Conservation (phyloP, 1,139 yeast species). For the Blastobotrys serpentis region DNA sequence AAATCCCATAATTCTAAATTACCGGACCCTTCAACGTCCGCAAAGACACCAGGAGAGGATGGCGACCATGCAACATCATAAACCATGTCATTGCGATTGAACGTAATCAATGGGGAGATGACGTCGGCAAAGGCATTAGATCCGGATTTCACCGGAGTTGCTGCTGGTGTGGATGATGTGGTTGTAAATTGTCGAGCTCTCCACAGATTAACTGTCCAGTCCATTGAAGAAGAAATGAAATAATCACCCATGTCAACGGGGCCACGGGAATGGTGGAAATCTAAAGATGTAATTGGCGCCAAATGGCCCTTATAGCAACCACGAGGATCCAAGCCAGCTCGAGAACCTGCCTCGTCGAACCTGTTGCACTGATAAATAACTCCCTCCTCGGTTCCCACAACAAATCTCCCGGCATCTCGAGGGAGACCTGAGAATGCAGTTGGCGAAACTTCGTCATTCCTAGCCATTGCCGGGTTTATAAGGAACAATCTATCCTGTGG, state of each 20-base stretch:
- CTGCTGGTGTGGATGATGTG: not conserved
- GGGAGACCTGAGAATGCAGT: slow-evolving; percentile 37
- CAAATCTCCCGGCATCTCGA: slow-evolving; percentile 40
- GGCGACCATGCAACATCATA: slow-evolving; percentile 49
- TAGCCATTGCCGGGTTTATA: slow-evolving; percentile 29
- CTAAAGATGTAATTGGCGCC: slow-evolving; percentile 41
- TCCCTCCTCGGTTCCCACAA: slow-evolving; percentile 52
- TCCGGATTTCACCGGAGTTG: slow-evolving; percentile 10
- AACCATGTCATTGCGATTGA: slow-evolving; percentile 45
- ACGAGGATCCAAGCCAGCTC: slow-evolving; percentile 37
- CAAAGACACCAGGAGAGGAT: slow-evolving; percentile 45
- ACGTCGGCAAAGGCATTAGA: slow-evolving; percentile 13
- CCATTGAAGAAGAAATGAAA: slow-evolving; percentile 41
- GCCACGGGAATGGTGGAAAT: slow-evolving; percentile 36
- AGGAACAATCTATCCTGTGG: slow-evolving; percentile 40
- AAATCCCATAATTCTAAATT: slow-evolving; percentile 59
- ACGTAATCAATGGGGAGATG: slow-evolving; percentile 27
- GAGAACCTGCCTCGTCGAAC: slow-evolving; percentile 38
- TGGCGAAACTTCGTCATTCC: slow-evolving; percentile 45
- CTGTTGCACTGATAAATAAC: slow-evolving; percentile 45
- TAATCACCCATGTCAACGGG: slow-evolving; percentile 36
- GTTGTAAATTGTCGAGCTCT: slow-evolving; percentile 23
- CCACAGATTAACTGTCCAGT: slow-evolving; percentile 48
- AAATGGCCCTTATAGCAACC: slow-evolving; percentile 37
- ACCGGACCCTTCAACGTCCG: slow-evolving; percentile 49